A percentile compares a stretch with the other conserved stretches of the same genome.
Conservation (phyloP, 2,329 filamentous ascomycete species). For the Trichophyton benhamiae region DNA sequence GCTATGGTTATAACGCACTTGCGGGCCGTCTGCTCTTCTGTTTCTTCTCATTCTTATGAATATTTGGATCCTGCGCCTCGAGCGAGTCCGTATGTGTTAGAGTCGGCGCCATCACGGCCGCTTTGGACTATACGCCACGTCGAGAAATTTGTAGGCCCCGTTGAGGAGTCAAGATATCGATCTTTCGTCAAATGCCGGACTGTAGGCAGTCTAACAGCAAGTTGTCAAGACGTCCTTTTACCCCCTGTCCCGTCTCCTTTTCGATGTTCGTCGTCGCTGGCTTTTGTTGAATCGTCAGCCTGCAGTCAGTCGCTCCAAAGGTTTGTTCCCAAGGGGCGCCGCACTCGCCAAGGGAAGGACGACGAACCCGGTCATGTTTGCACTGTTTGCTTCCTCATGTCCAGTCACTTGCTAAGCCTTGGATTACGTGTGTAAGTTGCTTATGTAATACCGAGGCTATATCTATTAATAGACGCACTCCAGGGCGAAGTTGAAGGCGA, state of each 20-base stretch:
- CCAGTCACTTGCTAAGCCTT: background rate
- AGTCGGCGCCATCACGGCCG: slow-evolving; percentile 30
- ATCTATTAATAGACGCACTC: background rate
- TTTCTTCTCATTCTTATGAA: slow-evolving; percentile 51
- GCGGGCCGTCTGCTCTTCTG: slow-evolving; percentile 84
- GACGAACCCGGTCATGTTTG: background rate
- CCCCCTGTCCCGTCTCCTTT: background rate
- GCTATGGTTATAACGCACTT: slow-evolving; percentile 44
- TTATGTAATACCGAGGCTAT: background rate
- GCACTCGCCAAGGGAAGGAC: background rate
- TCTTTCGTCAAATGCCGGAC: background rate
- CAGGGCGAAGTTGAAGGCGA: background rate
- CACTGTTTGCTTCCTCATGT: background rate
- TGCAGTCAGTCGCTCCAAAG: too few relatives aligned
- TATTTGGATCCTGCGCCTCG: slow-evolving; percentile 32
- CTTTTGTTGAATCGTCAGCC: background rate
- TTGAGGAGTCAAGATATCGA: background rate
- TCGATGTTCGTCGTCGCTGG: background rate
- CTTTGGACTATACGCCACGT: background rate
- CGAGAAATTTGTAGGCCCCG: background rate
- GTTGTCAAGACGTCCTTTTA: too few relatives aligned
- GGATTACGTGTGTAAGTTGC: background rate
- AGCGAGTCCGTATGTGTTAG: slow-evolving; percentile 31
- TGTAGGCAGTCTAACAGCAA: background rate
- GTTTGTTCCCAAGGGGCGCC: background rate